Percentiles rank a stretch among this genome's conserved stretches.
Conservation (phyloP, 1,284 basidiomycete genomes). For the Melampsora americana region DNA sequence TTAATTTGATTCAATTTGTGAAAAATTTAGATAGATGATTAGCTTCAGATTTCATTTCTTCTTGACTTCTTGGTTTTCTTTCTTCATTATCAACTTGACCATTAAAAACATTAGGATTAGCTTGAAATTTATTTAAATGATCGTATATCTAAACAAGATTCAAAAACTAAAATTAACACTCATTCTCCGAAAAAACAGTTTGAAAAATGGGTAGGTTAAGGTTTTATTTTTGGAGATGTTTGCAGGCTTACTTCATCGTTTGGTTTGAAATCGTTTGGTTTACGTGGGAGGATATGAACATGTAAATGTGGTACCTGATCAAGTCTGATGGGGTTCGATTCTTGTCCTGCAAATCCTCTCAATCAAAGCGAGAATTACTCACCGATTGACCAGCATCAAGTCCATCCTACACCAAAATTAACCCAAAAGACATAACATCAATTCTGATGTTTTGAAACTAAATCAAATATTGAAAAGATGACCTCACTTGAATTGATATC, state of each 20-base stretch:
- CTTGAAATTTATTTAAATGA: constrained; percentile 37
- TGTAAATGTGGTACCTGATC: constrained; percentile 52
- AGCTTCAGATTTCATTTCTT: constrained; percentile 50
- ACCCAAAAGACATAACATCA: not conserved
- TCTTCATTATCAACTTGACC: constrained; percentile 48
- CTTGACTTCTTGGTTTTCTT: constrained; percentile 47
- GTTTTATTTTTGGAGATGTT: constrained; percentile 7
- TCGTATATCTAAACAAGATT: constrained; percentile 36
- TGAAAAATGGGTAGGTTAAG: not conserved
- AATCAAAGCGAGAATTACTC: not conserved
- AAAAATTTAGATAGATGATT: constrained; percentile 42
- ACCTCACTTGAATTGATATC: constrained; percentile 52
- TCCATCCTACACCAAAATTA: constrained; percentile 8
- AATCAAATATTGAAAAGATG: constrained; percentile 5
- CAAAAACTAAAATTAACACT: too few species aligned
- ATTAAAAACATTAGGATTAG: not conserved
- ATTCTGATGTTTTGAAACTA: not conserved
- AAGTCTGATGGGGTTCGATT: constrained; percentile 27
- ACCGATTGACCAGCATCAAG: constrained; percentile 40
- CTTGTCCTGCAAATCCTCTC: not conserved
- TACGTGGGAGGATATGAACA: constrained; percentile 52
- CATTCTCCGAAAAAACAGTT: too few species aligned
- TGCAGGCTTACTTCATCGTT: constrained; percentile 52
- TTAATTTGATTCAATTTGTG: not conserved
- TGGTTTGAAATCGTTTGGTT: constrained; percentile 50